These are phyloP conservation scores for Priceomyces castillae DNA, from an alignment of 805 yeast genomes.

Conservation along the genomic window DNA sequence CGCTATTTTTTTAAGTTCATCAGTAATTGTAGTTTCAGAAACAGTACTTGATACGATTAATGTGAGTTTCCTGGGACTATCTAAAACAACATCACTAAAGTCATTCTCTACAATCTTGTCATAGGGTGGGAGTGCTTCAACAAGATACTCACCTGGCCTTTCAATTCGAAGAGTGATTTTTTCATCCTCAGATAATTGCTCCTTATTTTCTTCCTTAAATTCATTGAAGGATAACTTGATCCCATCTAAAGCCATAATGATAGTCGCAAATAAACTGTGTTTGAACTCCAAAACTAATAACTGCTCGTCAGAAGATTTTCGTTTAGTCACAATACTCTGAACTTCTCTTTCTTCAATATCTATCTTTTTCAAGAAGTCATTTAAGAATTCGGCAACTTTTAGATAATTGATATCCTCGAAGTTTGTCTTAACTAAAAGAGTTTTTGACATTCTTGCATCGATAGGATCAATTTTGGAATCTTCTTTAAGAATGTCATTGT, in stretches of 20 bases:
- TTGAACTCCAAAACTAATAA: constrained; percentile 51
- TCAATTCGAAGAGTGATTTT: constrained; percentile 9
- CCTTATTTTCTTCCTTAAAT: constrained; percentile 22
- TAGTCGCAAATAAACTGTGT: constrained; percentile 53
- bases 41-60: constrained; percentile 46
- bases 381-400: constrained; percentile 44
- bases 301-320: constrained; percentile 35
- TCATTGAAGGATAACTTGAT: constrained; percentile 25
- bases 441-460: constrained; percentile 34
- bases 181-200: constrained; percentile 20
- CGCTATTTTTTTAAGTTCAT: constrained; percentile 41
- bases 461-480: constrained; percentile 37
- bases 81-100: constrained; percentile 24
- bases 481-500: constrained; percentile 31
- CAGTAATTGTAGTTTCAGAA: constrained; percentile 42
- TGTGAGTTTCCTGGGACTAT: constrained; percentile 46
- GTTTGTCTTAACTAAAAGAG: constrained; percentile 30
- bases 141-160: constrained; percentile 38
- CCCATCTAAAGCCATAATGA: constrained; percentile 44
- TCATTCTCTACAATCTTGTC: constrained; percentile 18
- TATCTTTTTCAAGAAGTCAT: constrained; percentile 43
- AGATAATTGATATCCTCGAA: constrained; percentile 31
- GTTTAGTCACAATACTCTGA: constrained; percentile 31
- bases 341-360: constrained; percentile 39
- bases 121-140: constrained; percentile 20